Conservation (phyloP, 345 rosid genomes). For the Noccaea caerulescens region DNA sequence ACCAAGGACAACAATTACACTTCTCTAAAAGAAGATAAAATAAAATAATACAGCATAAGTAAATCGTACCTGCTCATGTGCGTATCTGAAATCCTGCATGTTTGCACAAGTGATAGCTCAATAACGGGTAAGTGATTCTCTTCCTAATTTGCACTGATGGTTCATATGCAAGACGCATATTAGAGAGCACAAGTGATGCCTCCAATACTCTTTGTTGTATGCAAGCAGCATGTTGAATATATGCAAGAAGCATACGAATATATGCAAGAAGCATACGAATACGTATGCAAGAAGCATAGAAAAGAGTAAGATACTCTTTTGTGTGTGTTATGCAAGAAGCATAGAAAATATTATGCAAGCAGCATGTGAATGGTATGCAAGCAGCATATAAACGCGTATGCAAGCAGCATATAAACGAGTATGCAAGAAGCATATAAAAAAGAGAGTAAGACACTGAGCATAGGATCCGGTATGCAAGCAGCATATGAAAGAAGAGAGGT, state of each 20-base stretch:
- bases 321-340: no score
- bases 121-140: background rate
- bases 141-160: background rate
- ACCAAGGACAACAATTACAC: background rate
- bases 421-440: no score
- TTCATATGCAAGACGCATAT: slow-evolving; percentile 5
- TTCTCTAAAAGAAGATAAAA: background rate
- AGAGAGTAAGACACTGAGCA: no score
- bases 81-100: slow-evolving; percentile 80
- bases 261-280: background rate
- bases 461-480: background rate
- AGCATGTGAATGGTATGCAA: no score
- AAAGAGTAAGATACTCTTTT: background rate
- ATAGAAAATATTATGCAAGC: background rate
- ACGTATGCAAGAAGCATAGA: no score
- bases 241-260: slow-evolving; percentile 8
- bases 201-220: background rate
- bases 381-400: no score
- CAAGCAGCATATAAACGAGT: background rate
- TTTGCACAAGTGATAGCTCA: slow-evolving; percentile 17
- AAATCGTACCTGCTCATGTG: slow-evolving; percentile 73
- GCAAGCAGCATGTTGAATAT: slow-evolving; percentile 10
- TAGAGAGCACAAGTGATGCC: slow-evolving; percentile 5
- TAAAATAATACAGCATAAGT: background rate
- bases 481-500: slow-evolving; percentile 22